These are phyloP conservation scores for Strobilomyces confusus DNA, from an alignment of 768 basidiomycete species.

Conservation along the genomic window DNA sequence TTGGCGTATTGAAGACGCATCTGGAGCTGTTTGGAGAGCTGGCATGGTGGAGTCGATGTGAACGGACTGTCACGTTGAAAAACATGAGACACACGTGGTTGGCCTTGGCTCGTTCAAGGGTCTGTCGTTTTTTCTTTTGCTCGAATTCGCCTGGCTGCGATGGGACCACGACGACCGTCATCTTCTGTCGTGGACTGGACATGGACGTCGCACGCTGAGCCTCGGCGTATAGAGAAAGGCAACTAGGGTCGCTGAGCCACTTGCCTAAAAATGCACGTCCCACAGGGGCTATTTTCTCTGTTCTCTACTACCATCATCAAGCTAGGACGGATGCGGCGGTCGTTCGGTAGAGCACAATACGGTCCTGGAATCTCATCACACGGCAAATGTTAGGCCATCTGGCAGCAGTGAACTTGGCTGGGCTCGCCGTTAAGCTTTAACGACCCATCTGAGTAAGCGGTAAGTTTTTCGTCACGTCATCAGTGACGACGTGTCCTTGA, in stretches of 20 bases:
- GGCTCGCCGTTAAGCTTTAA: too few relatives aligned
- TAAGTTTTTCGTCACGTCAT: not conserved
- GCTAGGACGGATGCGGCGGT: not conserved
- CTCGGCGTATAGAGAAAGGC: not conserved
- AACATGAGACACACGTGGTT: constrained; percentile 44
- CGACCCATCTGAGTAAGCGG: too few relatives aligned
- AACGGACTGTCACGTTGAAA: not conserved
- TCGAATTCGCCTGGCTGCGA: constrained; percentile 27
- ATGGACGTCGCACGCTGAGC: not conserved
- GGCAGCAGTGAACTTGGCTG: too few relatives aligned
- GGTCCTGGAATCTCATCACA: not conserved
- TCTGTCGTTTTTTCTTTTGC: constrained; percentile 44
- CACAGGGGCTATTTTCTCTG: not conserved
- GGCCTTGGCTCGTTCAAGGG: constrained; percentile 53
- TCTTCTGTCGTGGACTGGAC: constrained; percentile 16
- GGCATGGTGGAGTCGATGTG: not conserved
- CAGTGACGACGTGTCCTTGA: too few relatives aligned
- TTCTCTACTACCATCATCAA: not conserved
- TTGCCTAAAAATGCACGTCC: not conserved
- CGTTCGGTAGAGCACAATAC: not conserved
- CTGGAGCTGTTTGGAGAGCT: constrained; percentile 72
- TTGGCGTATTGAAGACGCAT: constrained; percentile 73
- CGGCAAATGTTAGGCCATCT: too few relatives aligned
- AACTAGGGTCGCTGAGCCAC: not conserved
- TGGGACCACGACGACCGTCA: constrained; percentile 19